Evolutionary conservation across 352 stramenopile species (phyloP).

Genomic region (Phytophthora tentaculata): DNA sequence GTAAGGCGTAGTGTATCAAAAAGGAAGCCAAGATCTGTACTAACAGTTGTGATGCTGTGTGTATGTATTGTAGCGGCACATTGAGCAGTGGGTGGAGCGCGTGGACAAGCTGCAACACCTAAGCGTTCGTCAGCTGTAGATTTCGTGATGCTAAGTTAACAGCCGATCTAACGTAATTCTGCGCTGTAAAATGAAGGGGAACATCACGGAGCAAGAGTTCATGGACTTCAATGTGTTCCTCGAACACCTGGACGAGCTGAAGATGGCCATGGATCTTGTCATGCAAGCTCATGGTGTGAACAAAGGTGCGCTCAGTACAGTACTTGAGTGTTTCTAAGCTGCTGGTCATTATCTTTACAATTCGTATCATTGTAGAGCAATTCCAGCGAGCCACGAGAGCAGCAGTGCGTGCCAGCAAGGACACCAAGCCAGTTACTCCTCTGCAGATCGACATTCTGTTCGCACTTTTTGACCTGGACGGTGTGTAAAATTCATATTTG

Average conservation of each 20-base stretch:
- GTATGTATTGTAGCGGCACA: slow-evolving; percentile 36
- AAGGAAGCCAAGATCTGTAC: not conserved
- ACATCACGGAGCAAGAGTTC: slow-evolving; percentile 82
- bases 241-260: slow-evolving; percentile 84
- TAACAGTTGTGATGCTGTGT: not conserved
- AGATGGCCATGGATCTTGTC: slow-evolving; percentile 85
- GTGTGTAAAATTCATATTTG: slow-evolving; percentile 37
- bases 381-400: slow-evolving; percentile 79
- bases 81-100: slow-evolving; percentile 83
- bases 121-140: slow-evolving; percentile 39
- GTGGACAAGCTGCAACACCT: slow-evolving; percentile 70
- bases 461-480: slow-evolving; percentile 79
- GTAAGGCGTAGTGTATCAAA: slow-evolving; percentile 27
- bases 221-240: slow-evolving; percentile 86
- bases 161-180: not conserved
- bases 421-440: slow-evolving; percentile 68
- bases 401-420: slow-evolving; percentile 61
- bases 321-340: not conserved
- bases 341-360: not conserved
- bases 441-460: slow-evolving; percentile 90
- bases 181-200: slow-evolving; percentile 38
- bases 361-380: slow-evolving; percentile 52
- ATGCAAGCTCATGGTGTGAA: slow-evolving; percentile 85
- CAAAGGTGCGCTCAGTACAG: slow-evolving; percentile 60
- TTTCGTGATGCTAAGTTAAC: not conserved